Base-by-base conservation (phyloP, 2,329 filamentous ascomycete species). In the Pyricularia sp. region DNA sequence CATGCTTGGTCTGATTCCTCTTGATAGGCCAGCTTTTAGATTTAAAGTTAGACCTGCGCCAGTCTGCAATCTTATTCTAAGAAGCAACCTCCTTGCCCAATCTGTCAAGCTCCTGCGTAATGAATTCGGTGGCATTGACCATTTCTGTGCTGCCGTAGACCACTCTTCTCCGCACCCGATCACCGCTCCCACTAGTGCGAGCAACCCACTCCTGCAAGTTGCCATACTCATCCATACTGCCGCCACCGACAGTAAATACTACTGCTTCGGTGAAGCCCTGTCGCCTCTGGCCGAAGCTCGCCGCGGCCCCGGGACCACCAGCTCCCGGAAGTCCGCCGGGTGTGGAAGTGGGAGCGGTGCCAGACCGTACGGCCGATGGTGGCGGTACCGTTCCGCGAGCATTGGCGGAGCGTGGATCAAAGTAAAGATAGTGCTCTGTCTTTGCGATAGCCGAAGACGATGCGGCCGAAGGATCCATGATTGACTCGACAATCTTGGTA, bases 221-320 rank as follows among this genome's bases (percentile, higher is more conserved):
- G 25, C 94, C 94, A 77, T 98, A 99, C 78, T 99, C 95, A 74
- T 99, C 95, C 92, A 99, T 98, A 77, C 93, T 97, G 61, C 95
- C 95, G 65, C 96, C 95, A 4, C 95, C 95, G 3, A 96, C 93
- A 0, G 92, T 94, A 76, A 97, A 97, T n/a, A 97, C 92, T 68
- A 97, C 90, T 0, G 93, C 92, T 75, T 97, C 94, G 66, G 88
- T 92, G 79, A 94, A 97, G 0, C 92, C 93, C 75, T 97, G 94
- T 68, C 94, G 84, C 70, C 93, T 83, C 79, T 98, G 94, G 1
- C 94, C 95, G 78, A 98, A 98, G 69, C 88, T 96, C 7, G 93
- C 94, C 42, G 68, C 36, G 28, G 90, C 92, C 3, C 93, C 93
- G 0, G 83, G 78, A 0, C 76, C 78, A 33, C 79, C 78, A 26